These are phyloP conservation scores for Fragaria nilgerrensis DNA, from an alignment of 306 rosid genomes.

Conservation along the genomic window DNA sequence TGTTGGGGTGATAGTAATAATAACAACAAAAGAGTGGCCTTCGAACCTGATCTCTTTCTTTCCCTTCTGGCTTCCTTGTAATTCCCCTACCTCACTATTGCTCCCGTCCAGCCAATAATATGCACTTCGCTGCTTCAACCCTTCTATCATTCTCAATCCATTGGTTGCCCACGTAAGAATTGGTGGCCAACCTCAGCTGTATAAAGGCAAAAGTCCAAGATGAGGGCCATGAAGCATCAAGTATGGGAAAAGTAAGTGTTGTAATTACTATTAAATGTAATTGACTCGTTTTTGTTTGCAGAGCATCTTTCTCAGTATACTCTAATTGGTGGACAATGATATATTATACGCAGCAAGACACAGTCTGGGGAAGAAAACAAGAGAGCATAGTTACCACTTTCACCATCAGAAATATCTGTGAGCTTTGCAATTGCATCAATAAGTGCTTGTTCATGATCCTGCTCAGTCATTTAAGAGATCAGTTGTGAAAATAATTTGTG, in stretches of 20 bases:
- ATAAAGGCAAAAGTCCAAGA: slow-evolving; percentile 24
- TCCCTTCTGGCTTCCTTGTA: slow-evolving; percentile 25
- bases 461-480: slow-evolving; percentile 26
- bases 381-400: slow-evolving; percentile 59
- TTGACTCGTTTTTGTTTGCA: not conserved
- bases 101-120: slow-evolving; percentile 13
- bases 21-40: slow-evolving; percentile 26
- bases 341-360: slow-evolving; percentile 16
- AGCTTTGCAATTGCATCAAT: slow-evolving; percentile 78
- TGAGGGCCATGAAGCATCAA: slow-evolving; percentile 10
- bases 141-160: slow-evolving; percentile 43
- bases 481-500: slow-evolving; percentile 10
- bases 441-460: slow-evolving; percentile 94
- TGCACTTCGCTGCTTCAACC: not conserved
- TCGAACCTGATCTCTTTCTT: slow-evolving; percentile 17
- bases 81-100: not conserved
- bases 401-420: slow-evolving; percentile 75
- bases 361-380: not conserved
- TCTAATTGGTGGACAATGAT: not conserved
- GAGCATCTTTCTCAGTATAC: not conserved
- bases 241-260: not conserved
- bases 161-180: slow-evolving; percentile 48
- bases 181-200: slow-evolving; percentile 61
- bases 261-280: not conserved
- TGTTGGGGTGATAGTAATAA: not conserved